A percentile compares a stretch with the other conserved stretches of the same genome.
phyloP scores from a whole-genome alignment of 371 early-diverging fungal species.

The Mycotypha africana region DNA sequence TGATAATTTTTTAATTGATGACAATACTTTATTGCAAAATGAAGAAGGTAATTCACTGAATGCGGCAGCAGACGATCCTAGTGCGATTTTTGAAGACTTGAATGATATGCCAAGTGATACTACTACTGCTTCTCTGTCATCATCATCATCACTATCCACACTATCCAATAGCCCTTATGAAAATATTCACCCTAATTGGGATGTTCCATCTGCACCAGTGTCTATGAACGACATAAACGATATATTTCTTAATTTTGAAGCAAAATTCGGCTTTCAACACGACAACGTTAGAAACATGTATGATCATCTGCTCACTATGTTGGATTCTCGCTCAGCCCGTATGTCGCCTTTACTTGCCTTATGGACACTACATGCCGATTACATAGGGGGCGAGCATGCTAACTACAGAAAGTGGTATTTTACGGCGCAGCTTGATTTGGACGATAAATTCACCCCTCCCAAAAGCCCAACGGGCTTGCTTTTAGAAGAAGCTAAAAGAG shows the following conservation, averaged over 20 bases:
- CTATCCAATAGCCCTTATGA: not conserved
- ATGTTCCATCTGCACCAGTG: slow-evolving; percentile 2
- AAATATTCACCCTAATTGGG: slow-evolving; percentile 10
- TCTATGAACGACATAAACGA: slow-evolving; percentile 50
- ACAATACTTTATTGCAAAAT: too few relatives aligned
- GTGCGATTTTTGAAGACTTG: too few relatives aligned
- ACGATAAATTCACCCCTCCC: slow-evolving; percentile 28
- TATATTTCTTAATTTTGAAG: slow-evolving; percentile 58
- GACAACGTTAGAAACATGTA: slow-evolving; percentile 72
- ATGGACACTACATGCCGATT: slow-evolving; percentile 77
- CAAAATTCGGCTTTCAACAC: slow-evolving; percentile 75
- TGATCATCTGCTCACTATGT: slow-evolving; percentile 70
- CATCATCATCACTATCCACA: too few relatives aligned
- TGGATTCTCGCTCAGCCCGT: slow-evolving; percentile 78
- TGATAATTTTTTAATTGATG: too few relatives aligned
- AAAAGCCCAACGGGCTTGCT: slow-evolving; percentile 28
- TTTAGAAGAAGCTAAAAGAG: slow-evolving; percentile 58
- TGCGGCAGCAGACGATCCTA: too few relatives aligned
- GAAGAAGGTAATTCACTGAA: too few relatives aligned
- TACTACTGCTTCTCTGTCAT: too few relatives aligned
- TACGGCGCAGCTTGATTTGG: slow-evolving; percentile 70
- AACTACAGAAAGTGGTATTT: slow-evolving; percentile 88
- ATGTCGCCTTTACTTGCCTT: slow-evolving; percentile 74
- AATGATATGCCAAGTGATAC: too few relatives aligned
- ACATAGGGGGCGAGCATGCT: slow-evolving; percentile 82